Conservation (phyloP, 2,329 filamentous ascomycete genomes). For the Penicillium hesseltinei region DNA sequence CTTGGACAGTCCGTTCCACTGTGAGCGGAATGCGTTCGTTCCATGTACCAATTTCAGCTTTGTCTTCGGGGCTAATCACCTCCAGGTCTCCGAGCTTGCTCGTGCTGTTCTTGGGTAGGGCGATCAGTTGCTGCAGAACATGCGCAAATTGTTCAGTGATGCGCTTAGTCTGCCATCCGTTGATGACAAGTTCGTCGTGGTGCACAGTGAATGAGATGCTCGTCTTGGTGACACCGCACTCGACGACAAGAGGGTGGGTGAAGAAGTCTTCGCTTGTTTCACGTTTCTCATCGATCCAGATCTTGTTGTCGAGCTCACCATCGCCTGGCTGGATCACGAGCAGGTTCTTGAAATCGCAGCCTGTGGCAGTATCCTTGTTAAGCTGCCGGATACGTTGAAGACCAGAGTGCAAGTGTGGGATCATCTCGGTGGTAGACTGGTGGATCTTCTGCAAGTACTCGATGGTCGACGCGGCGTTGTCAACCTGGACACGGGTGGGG, state of each 20-base stretch:
- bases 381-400: constrained; percentile 54
- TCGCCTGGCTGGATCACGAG: constrained; percentile 44
- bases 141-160: constrained; percentile 53
- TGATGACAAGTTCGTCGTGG: constrained; percentile 62
- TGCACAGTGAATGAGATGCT: constrained; percentile 61
- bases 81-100: constrained; percentile 31
- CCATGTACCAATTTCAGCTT: constrained; percentile 32
- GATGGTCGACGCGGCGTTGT: constrained; percentile 35
- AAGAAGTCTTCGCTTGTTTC: constrained; percentile 58
- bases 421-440: constrained; percentile 55
- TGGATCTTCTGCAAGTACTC: constrained; percentile 60
- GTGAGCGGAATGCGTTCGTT: constrained; percentile 27
- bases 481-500: constrained; percentile 41
- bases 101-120: constrained; percentile 20
- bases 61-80: constrained; percentile 35
- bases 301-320: constrained; percentile 20
- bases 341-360: constrained; percentile 49
- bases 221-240: constrained; percentile 57
- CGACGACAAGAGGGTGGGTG: constrained; percentile 63
- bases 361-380: constrained; percentile 47
- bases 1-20: constrained; percentile 34
- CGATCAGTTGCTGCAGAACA: constrained; percentile 36
- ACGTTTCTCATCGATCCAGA: constrained; percentile 43
- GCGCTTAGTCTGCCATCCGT: constrained; percentile 52
- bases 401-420: constrained; percentile 65